phyloP scores from a whole-genome alignment of 2,329 filamentous ascomycete species.

The Mycosphaerella sp. region DNA sequence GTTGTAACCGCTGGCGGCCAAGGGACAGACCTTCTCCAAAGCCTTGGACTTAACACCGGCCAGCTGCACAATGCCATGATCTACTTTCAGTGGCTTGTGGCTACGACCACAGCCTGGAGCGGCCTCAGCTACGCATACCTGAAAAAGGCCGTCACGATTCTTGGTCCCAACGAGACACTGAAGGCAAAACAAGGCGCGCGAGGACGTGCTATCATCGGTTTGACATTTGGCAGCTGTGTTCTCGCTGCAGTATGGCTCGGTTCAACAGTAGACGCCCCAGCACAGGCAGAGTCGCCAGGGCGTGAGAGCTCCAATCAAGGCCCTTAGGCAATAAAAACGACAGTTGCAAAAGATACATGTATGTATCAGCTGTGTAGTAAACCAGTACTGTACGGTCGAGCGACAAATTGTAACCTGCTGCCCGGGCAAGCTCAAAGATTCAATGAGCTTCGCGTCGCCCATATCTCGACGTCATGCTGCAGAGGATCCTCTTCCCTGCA shows the following conservation, averaged over 20 bases:
- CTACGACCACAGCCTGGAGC: conserved; percentile 85
- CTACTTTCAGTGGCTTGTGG: conserved; percentile 67
- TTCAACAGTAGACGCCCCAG: conserved; percentile 17
- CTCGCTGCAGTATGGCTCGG: conserved; percentile 35
- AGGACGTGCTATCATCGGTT: conserved; percentile 44
- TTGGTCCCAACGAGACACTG: conserved; percentile 48
- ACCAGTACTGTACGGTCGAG: background rate
- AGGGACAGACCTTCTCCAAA: conserved; percentile 23
- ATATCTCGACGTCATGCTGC: no score
- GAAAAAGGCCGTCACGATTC: conserved; percentile 86
- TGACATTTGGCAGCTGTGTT: conserved; percentile 43
- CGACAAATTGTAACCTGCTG: background rate
- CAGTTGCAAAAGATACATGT: background rate
- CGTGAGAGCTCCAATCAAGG: background rate
- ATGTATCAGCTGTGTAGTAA: background rate
- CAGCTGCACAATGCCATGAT: conserved; percentile 34
- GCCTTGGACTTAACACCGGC: conserved; percentile 18
- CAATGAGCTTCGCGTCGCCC: no score
- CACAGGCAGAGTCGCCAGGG: background rate
- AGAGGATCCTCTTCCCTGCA: no score
- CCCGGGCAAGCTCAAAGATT: no score
- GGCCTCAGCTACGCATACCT: conserved; percentile 86
- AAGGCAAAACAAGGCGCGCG: conserved; percentile 45
- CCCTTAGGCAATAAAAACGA: background rate
- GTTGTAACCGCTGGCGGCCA: conserved; percentile 46